These are phyloP conservation scores for Pyrus pyrifolia DNA, from an alignment of 306 rosid species.

Conservation along the genomic window DNA sequence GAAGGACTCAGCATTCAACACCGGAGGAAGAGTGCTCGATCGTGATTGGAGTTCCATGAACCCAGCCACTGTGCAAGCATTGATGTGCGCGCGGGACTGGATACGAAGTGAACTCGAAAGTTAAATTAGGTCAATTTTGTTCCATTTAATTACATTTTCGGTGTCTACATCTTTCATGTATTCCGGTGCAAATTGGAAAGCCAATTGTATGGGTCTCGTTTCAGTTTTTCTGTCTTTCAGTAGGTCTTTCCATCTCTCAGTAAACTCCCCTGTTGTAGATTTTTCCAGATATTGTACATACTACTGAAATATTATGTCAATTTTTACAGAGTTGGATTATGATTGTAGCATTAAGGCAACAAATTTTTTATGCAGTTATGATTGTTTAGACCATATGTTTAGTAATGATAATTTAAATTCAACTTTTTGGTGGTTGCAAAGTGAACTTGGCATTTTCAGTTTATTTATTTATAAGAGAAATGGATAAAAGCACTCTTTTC, in stretches of 20 bases:
- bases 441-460: neutral
- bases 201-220: slow-evolving; percentile 27
- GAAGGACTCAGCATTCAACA: slow-evolving; percentile 49
- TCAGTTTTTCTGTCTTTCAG: neutral
- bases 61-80: slow-evolving; percentile 71
- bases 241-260: neutral
- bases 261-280: neutral
- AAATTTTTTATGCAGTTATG: neutral
- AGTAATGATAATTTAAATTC: neutral
- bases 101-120: slow-evolving; percentile 87
- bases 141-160: neutral
- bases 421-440: neutral
- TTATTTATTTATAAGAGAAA: neutral
- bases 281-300: neutral
- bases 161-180: neutral
- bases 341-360: neutral
- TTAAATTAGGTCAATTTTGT: slow-evolving; percentile 10
- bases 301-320: neutral
- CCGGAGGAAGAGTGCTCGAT: slow-evolving; percentile 51
- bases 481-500: too few relatives aligned
- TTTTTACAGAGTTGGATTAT: neutral
- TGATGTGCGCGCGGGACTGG: slow-evolving; percentile 97
- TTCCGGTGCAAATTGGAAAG: slow-evolving; percentile 37
- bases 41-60: slow-evolving; percentile 72
- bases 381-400: neutral